Base-by-base conservation (phyloP, 2,329 filamentous ascomycete genomes). In the Ophiocordyceps camponoti-saundersi region DNA sequence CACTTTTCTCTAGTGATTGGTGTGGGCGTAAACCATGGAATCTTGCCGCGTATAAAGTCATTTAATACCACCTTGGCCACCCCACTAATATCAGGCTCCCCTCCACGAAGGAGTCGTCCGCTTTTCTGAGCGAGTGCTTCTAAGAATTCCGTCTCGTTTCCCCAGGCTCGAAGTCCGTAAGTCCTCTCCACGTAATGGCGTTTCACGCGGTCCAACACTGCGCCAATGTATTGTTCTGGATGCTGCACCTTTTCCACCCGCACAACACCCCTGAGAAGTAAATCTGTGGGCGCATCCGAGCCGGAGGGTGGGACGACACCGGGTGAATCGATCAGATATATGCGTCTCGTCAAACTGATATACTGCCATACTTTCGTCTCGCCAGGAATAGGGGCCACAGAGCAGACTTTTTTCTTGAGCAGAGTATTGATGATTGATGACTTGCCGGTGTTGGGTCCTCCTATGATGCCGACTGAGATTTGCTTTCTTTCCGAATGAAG, bases 361-460 rank as follows among this genome's bases (percentile, higher is more conserved):
- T 95, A 95, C 62, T 95, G 90, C 90, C 92, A 96, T 29, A 95
- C 85, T 66, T 95, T 96, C 32, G 90, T 96, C 69, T 95, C 89
- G 15, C 89, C 92, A 7, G 92, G 90, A 51, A 96, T 95, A 6
- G 90, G 92, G 7, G 92, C 92, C 3, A 94, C 87, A 16, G 75
- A 92, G 67, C 89, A 89, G 40, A 95, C 89, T 62, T 92, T 89
- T 71, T 95, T 96, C 63, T 88, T 90, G 43, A 88, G 77, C 3
- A 98, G 69, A 0, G 90, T 95, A 67, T 98, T 98, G 67, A 98
- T 96, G 54, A 98, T 92, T 42, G 85, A 92, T 3, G 85, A 94
- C 65, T 98, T 98, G 56, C 92, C 92, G 1, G 86, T 89, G 57
- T 96, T 98, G 3, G 92, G 92, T 53, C 62, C 63, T 44, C 71